Evolutionary conservation across 2,329 filamentous ascomycete genomes (phyloP).

Genomic region (Elsinoe perseae): DNA sequence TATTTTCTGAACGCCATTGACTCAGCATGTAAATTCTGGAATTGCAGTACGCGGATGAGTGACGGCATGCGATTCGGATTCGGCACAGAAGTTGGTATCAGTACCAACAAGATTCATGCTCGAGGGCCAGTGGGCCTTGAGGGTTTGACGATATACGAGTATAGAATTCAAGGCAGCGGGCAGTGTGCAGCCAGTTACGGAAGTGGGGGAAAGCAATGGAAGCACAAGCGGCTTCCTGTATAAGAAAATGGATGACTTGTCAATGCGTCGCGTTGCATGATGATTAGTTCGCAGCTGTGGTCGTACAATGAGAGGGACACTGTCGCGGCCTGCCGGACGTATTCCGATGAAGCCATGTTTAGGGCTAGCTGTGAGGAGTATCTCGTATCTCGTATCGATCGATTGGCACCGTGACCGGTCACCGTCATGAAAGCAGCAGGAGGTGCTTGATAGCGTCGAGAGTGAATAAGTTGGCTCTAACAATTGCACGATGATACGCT

Average conservation of each 20-base stretch:
- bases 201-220: slow-evolving; percentile 47
- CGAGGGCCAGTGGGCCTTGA: slow-evolving; percentile 89
- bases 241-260: not conserved
- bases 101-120: slow-evolving; percentile 96
- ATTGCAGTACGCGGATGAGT: slow-evolving; percentile 85
- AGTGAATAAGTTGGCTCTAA: not conserved
- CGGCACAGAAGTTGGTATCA: slow-evolving; percentile 95
- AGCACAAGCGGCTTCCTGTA: slow-evolving; percentile 45
- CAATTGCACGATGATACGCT: not conserved
- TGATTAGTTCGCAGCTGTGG: not conserved
- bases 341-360: not conserved
- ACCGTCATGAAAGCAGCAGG: not conserved
- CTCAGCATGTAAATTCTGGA: slow-evolving; percentile 92
- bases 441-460: not conserved
- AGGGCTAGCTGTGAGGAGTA: not conserved
- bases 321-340: not conserved
- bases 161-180: slow-evolving; percentile 74
- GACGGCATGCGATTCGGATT: slow-evolving; percentile 98
- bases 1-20: slow-evolving; percentile 79
- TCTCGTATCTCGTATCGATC: not conserved
- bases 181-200: slow-evolving; percentile 74
- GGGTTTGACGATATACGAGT: slow-evolving; percentile 95
- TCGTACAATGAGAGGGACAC: not conserved
- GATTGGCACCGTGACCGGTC: not conserved
- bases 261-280: not conserved